A percentile compares a stretch with the other conserved stretches of the same genome.
Evolutionary conservation across 179 eudicot species (phyloP).

Genomic region (Spergularia azorica): DNA sequence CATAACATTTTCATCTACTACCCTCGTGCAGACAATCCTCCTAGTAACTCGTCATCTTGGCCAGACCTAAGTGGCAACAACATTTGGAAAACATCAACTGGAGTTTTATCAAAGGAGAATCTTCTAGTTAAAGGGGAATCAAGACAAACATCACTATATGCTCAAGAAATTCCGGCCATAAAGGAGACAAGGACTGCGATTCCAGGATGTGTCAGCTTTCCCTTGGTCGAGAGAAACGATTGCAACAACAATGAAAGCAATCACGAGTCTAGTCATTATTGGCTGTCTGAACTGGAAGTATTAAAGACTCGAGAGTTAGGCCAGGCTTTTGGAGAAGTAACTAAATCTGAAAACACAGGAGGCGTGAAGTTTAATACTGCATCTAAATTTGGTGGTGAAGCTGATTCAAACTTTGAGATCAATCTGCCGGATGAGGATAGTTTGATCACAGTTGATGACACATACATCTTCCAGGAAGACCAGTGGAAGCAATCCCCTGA

Average conservation of each 20-base stretch:
- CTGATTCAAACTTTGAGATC: constrained; percentile 28
- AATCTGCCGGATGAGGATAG: constrained; percentile 48
- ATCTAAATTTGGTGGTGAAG: constrained; percentile 16
- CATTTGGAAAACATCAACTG: constrained; percentile 16
- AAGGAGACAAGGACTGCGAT: constrained; percentile 2
- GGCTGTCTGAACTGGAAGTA: neutral
- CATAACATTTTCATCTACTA: constrained; percentile 10
- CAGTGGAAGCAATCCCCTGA: constrained; percentile 1
- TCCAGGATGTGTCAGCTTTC: neutral
- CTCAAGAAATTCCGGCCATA: constrained; percentile 6
- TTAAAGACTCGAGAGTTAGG: constrained; percentile 1
- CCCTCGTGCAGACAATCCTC: constrained; percentile 21
- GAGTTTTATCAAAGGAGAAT: constrained; percentile 12
- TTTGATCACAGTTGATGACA: constrained; percentile 44
- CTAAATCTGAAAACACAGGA: neutral
- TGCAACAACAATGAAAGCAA: neutral
- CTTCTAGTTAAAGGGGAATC: constrained; percentile 4
- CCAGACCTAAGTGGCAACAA: constrained; percentile 16
- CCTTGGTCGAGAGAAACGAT: neutral
- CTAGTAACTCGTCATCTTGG: constrained; percentile 22
- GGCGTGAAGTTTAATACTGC: constrained; percentile 6
- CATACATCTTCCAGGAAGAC: constrained; percentile 30
- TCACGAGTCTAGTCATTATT: neutral
- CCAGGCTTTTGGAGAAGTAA: constrained; percentile 14
- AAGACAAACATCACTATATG: constrained; percentile 11